Evolutionary conservation across 2,329 filamentous ascomycete species (phyloP).

Genomic region (Clonostachys solani): DNA sequence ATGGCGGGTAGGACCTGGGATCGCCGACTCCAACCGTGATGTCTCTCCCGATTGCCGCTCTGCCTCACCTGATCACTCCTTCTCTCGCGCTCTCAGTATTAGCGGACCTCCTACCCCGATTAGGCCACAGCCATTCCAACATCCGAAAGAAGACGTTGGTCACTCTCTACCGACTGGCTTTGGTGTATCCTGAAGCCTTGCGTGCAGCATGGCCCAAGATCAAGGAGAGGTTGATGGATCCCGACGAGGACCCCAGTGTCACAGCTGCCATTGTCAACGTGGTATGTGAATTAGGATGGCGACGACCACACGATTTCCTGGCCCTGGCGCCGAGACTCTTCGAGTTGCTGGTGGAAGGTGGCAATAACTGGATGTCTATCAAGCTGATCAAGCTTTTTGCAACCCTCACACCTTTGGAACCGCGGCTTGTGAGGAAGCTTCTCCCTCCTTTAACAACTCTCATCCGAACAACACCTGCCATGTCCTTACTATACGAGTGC

Average conservation of each 20-base stretch:
- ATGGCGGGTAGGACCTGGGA: conserved; percentile 58
- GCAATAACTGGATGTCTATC: conserved; percentile 99
- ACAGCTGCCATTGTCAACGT: conserved; percentile 97
- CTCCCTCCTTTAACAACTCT: conserved; percentile 87
- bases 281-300: conserved; percentile 92
- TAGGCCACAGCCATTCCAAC: conserved; percentile 79
- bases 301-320: conserved; percentile 88
- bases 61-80: conserved; percentile 93
- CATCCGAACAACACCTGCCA: conserved; percentile 90
- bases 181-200: conserved; percentile 95
- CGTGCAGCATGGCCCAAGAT: conserved; percentile 95
- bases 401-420: conserved; percentile 87
- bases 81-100: conserved; percentile 88
- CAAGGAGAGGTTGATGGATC: conserved; percentile 88
- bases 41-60: conserved; percentile 77
- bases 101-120: conserved; percentile 77
- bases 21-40: conserved; percentile 71
- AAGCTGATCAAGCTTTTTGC: conserved; percentile 99
- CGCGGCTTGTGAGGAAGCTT: conserved; percentile 85
- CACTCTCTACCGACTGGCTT: conserved; percentile 84
- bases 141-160: conserved; percentile 96
- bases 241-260: conserved; percentile 84
- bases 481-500: conserved; percentile 98
- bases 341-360: conserved; percentile 83
- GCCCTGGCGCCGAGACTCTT: conserved; percentile 89